A percentile compares a stretch with the other conserved stretches of the same genome.
Conservation (phyloP, 805 yeast genomes). For the Candida rishiriensis region DNA sequence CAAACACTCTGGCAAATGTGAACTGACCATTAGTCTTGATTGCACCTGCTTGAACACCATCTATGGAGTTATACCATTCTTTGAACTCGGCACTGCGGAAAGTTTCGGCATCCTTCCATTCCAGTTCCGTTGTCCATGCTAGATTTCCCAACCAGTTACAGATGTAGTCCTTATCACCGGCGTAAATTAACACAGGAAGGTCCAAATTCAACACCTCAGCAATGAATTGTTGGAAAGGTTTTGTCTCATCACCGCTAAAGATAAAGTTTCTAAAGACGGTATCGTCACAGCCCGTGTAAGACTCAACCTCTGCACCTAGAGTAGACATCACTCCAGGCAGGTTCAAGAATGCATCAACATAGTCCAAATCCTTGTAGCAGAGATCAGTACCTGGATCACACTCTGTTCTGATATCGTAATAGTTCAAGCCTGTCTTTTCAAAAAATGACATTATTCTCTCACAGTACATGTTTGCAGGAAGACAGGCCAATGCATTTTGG, state of each 20-base stretch:
- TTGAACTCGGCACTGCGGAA: slow-evolving; percentile 16
- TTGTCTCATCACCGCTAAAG: slow-evolving; percentile 88
- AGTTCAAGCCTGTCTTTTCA: slow-evolving; percentile 81
- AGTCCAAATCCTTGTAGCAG: slow-evolving; percentile 77
- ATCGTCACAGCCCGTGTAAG: slow-evolving; percentile 70
- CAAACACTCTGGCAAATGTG: slow-evolving; percentile 79
- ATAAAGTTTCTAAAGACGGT: slow-evolving; percentile 76
- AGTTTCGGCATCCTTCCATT: slow-evolving; percentile 28
- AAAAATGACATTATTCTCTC: slow-evolving; percentile 80
- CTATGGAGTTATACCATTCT: slow-evolving; percentile 25
- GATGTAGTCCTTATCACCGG: slow-evolving; percentile 94
- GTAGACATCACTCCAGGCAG: slow-evolving; percentile 69
- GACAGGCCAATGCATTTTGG: slow-evolving; percentile 76
- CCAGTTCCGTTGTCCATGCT: slow-evolving; percentile 75
- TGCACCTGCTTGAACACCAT: slow-evolving; percentile 32
- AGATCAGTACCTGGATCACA: slow-evolving; percentile 62
- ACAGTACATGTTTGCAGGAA: slow-evolving; percentile 90
- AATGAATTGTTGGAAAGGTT: slow-evolving; percentile 78
- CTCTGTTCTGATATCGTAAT: slow-evolving; percentile 79
- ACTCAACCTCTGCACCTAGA: slow-evolving; percentile 86
- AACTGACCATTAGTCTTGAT: slow-evolving; percentile 51
- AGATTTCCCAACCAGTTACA: slow-evolving; percentile 96
- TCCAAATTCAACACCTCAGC: slow-evolving; percentile 64
- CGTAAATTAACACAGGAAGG: slow-evolving; percentile 82
- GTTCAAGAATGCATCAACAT: slow-evolving; percentile 77